Evolutionary conservation across 768 basidiomycete species (phyloP).

Genomic region (Mycena crocata): DNA sequence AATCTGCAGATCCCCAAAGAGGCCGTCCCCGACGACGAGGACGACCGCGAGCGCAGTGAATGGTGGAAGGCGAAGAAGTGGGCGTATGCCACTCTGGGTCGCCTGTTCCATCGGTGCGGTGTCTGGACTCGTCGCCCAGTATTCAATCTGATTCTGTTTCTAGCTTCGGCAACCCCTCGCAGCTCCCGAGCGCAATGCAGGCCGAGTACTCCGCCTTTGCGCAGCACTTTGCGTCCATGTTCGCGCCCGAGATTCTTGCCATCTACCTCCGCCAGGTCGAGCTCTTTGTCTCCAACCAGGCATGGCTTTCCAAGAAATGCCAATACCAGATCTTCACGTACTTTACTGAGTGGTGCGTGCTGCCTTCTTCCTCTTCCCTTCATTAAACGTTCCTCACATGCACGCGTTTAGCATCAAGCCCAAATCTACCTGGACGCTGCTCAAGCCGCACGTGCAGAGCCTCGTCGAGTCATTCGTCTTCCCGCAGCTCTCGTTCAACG

Average conservation of each 20-base stretch:
- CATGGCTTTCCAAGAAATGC: constrained; percentile 86
- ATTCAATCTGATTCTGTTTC: neutral
- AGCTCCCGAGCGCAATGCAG: constrained; percentile 80
- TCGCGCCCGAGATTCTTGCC: constrained; percentile 90
- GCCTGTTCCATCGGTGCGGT: constrained; percentile 78
- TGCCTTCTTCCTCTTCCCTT: neutral
- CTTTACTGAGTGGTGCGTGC: constrained; percentile 85
- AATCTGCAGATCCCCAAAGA: constrained; percentile 75
- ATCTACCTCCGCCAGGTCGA: constrained; percentile 80
- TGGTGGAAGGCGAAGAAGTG: constrained; percentile 97
- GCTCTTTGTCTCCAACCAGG: constrained; percentile 76
- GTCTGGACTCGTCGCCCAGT: neutral
- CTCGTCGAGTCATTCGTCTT: constrained; percentile 87
- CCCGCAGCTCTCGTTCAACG: constrained; percentile 86
- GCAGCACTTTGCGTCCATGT: constrained; percentile 78
- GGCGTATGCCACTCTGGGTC: constrained; percentile 85
- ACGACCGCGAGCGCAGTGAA: constrained; percentile 80
- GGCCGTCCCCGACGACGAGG: constrained; percentile 75
- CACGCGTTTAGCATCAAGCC: constrained; percentile 79
- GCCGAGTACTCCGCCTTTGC: constrained; percentile 78
- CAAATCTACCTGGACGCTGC: constrained; percentile 88
- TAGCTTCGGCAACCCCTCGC: constrained; percentile 89
- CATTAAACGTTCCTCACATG: neutral
- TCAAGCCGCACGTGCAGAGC: constrained; percentile 86
- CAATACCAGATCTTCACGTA: constrained; percentile 88